A percentile compares a stretch with the other conserved stretches of the same genome.
These are phyloP conservation scores for Acacia confusa DNA, from an alignment of 306 rosid genomes.

Conservation along the genomic window DNA sequence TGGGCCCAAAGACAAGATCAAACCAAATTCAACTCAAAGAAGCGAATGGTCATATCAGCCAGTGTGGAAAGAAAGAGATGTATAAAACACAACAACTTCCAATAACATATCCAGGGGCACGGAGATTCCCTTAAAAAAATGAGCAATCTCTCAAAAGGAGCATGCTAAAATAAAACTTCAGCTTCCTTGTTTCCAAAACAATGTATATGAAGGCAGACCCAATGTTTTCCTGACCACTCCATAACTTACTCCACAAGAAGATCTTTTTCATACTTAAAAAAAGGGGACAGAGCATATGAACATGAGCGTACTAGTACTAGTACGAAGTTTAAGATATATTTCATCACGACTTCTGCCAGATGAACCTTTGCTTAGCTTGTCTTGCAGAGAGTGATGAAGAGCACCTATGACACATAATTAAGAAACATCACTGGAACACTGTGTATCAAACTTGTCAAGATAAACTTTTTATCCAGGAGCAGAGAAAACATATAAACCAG, in stretches of 20 bases:
- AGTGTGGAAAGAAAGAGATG: not conserved
- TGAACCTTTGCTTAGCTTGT: constrained; percentile 80
- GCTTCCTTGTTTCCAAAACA: not conserved
- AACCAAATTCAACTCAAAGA: too few species aligned
- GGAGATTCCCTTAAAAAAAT: not conserved
- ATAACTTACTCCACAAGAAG: not conserved
- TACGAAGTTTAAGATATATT: constrained; percentile 78
- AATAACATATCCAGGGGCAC: not conserved
- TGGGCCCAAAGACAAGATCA: too few species aligned
- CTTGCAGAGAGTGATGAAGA: constrained; percentile 90
- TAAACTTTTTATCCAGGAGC: not conserved
- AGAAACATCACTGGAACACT: constrained; percentile 16
- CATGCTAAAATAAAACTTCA: not conserved
- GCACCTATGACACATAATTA: constrained; percentile 54
- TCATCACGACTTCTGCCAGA: constrained; percentile 79
- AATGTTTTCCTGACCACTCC: not conserved
- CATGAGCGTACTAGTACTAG: constrained; percentile 65
- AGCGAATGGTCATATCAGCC: too few species aligned
- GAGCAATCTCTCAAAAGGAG: not conserved
- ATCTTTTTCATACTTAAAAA: not conserved
- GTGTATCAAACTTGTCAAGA: not conserved
- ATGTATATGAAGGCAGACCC: not conserved
- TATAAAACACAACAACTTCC: not conserved
- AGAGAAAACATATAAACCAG: constrained; percentile 10
- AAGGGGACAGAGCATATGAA: constrained; percentile 13